Conservation (phyloP, 1,139 yeast species). For the Yamadazyma oceani region DNA sequence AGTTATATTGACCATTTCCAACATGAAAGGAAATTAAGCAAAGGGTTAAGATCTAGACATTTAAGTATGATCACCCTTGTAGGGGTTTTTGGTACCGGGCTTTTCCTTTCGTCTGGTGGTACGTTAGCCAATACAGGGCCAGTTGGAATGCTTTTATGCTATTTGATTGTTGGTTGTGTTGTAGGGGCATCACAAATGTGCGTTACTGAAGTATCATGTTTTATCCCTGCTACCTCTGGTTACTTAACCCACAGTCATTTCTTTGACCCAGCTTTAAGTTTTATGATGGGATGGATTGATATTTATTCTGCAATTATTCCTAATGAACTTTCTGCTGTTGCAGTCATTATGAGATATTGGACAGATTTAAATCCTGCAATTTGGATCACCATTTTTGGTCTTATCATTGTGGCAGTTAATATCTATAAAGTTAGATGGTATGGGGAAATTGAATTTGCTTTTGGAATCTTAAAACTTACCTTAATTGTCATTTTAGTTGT, state of each 20-base stretch:
- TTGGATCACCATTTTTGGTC: conserved; percentile 42
- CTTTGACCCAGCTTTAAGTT: conserved; percentile 63
- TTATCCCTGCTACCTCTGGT: conserved; percentile 61
- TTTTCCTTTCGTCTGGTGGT: conserved; percentile 68
- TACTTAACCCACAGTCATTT: conserved; percentile 57
- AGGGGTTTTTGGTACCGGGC: conserved; percentile 46
- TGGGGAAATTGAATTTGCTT: conserved; percentile 44
- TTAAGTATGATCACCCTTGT: conserved; percentile 46
- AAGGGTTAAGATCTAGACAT: conserved; percentile 38
- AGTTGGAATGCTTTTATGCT: conserved; percentile 57
- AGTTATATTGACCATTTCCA: conserved; percentile 14
- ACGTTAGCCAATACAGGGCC: conserved; percentile 66
- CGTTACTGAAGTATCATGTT: conserved; percentile 59
- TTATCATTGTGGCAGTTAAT: conserved; percentile 36
- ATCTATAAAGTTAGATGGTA: conserved; percentile 44
- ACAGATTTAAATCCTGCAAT: conserved; percentile 35
- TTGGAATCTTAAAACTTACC: conserved; percentile 48
- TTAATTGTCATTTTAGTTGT: conserved; percentile 52
- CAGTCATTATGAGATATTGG: conserved; percentile 46
- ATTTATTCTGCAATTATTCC: conserved; percentile 40
- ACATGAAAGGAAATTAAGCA: conserved; percentile 24
- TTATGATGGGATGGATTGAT: conserved; percentile 64
- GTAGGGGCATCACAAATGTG: conserved; percentile 57
- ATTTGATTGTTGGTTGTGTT: conserved; percentile 39
- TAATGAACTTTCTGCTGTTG: conserved; percentile 41